These are phyloP conservation scores for Pseudocercospora vitis DNA, from an alignment of 2,329 filamentous ascomycete species.

Conservation along the genomic window DNA sequence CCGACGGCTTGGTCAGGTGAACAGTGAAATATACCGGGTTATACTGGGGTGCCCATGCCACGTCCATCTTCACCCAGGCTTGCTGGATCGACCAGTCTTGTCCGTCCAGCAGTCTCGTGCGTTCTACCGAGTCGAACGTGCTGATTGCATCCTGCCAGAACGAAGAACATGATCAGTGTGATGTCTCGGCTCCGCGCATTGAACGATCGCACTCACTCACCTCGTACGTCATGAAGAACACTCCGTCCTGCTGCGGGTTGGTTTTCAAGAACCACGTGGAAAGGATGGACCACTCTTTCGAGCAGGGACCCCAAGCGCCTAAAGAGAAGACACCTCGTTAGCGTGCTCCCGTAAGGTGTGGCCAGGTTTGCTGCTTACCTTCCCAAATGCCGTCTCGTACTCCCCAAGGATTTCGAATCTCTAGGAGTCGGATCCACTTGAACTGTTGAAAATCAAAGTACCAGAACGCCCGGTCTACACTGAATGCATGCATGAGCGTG, in stretches of 20 bases:
- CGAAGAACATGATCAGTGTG: too few relatives aligned
- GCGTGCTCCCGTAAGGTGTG: neutral
- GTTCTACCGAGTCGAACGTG: slow-evolving; percentile 39
- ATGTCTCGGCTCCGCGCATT: too few relatives aligned
- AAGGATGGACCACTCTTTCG: slow-evolving; percentile 76
- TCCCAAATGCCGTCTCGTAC: slow-evolving; percentile 66
- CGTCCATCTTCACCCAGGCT: slow-evolving; percentile 3
- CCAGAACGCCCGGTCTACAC: slow-evolving; percentile 7
- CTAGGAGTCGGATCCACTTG: slow-evolving; percentile 4
- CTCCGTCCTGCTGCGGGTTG: slow-evolving; percentile 57
- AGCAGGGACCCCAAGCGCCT: slow-evolving; percentile 65
- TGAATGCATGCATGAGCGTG: slow-evolving; percentile 6
- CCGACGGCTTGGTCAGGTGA: neutral
- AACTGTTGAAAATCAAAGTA: slow-evolving; percentile 3
- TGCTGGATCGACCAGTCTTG: slow-evolving; percentile 1
- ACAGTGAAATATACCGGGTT: slow-evolving; percentile 5
- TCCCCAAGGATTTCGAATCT: slow-evolving; percentile 71
- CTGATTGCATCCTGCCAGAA: slow-evolving; percentile 57
- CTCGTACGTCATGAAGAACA: slow-evolving; percentile 61
- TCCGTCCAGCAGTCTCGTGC: neutral
- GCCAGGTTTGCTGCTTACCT: slow-evolving; percentile 51
- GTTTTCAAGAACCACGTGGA: slow-evolving; percentile 59
- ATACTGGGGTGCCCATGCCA: slow-evolving; percentile 3
- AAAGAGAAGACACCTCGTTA: neutral
- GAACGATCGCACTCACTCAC: too few relatives aligned